Percentiles rank a stretch among this genome's conserved stretches.
These are phyloP conservation scores for Mycena chlorophos DNA, from an alignment of 768 basidiomycete genomes.

Conservation along the genomic window DNA sequence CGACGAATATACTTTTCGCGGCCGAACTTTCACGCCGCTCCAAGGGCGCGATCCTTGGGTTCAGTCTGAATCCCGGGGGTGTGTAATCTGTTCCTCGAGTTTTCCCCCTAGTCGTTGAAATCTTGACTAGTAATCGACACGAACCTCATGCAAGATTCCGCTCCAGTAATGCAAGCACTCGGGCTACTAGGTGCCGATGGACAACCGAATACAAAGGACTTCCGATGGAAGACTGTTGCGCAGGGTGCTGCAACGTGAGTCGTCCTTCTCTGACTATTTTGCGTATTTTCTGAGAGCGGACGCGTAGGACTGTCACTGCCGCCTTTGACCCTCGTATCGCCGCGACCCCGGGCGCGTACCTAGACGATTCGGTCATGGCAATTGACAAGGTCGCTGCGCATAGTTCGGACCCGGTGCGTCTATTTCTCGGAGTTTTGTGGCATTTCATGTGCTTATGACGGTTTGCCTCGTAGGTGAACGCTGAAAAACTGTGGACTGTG, in stretches of 20 bases:
- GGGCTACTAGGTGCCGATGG: not conserved
- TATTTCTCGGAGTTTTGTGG: not conserved
- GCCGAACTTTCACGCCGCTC: not conserved
- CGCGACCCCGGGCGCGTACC: not conserved
- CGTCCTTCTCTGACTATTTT: not conserved
- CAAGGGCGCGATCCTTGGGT: not conserved
- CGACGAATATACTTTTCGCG: not conserved
- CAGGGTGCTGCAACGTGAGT: not conserved
- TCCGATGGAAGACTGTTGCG: not conserved
- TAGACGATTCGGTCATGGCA: not conserved
- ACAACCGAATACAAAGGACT: not conserved
- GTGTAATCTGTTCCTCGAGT: not conserved
- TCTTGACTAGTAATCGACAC: not conserved
- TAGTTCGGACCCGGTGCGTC: not conserved
- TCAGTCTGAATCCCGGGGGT: not conserved
- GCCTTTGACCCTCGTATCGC: not conserved
- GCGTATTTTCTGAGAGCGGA: not conserved
- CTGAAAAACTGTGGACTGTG: not conserved
- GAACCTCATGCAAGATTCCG: not conserved
- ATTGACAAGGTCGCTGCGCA: not conserved
- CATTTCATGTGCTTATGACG: not conserved
- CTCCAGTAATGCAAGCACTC: not conserved
- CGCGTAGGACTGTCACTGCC: not conserved
- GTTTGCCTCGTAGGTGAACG: too few relatives aligned
- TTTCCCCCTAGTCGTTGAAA: not conserved